A percentile compares a stretch with the other conserved stretches of the same genome.
phyloP scores from a whole-genome alignment of 805 yeast species.

The Ogataea glucozyma region DNA sequence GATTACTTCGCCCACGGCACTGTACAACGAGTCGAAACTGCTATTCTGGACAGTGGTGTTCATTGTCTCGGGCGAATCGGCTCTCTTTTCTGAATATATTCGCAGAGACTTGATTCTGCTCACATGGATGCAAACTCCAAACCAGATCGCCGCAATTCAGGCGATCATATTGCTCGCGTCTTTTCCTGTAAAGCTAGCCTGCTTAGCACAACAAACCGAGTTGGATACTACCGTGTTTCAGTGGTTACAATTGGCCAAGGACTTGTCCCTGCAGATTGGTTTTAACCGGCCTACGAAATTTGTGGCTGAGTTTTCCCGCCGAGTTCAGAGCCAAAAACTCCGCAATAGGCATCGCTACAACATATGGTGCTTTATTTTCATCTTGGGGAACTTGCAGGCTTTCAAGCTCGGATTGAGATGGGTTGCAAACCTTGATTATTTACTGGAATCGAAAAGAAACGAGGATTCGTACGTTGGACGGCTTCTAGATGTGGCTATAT shows the following conservation, averaged over 20 bases:
- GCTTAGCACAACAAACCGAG: conserved; percentile 16
- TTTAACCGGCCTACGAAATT: conserved; percentile 19
- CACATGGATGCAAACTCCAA: conserved; percentile 20
- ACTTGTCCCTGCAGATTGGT: conserved; percentile 25
- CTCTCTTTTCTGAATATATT: conserved; percentile 20
- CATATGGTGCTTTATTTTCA: conserved; percentile 31
- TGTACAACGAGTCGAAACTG: conserved; percentile 25
- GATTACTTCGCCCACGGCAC: conserved; percentile 23
- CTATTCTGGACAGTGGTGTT: conserved; percentile 37
- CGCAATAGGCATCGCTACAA: conserved; percentile 22
- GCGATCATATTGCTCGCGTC: conserved; percentile 29
- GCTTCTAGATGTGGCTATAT: conserved; percentile 21
- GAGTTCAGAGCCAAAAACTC: conserved; percentile 16
- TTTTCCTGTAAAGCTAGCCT: conserved; percentile 26
- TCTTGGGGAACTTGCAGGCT: conserved; percentile 30
- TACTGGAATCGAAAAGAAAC: conserved; percentile 19
- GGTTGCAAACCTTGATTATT: conserved; percentile 22
- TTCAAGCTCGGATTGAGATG: conserved; percentile 31
- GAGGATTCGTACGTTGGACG: conserved; percentile 21
- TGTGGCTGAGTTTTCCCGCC: conserved; percentile 21
- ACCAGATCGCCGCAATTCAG: conserved; percentile 23
- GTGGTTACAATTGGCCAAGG: conserved; percentile 28
- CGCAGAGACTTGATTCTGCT: conserved; percentile 18
- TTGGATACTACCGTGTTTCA: conserved; percentile 25
- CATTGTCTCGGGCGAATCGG: conserved; percentile 19